Evolutionary conservation across 441 rosid species (phyloP).

Genomic region (Capsella rubella): DNA sequence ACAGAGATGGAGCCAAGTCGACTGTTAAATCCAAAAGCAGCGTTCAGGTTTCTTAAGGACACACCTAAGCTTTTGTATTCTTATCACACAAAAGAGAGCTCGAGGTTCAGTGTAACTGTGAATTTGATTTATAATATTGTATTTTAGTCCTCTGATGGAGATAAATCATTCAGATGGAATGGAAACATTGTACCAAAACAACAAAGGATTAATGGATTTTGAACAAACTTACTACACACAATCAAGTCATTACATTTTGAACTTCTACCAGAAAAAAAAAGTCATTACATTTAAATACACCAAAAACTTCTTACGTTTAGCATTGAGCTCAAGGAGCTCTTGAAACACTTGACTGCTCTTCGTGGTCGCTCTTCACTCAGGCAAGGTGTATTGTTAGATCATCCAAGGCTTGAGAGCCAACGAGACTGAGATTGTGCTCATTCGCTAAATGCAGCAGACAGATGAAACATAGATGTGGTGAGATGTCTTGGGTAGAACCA

Average conservation of each 20-base stretch:
- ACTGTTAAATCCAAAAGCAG: slow-evolving; percentile 60
- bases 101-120: neutral
- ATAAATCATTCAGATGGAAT: slow-evolving; percentile 1
- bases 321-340: neutral
- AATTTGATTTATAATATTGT: slow-evolving; percentile 10
- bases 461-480: slow-evolving; percentile 94
- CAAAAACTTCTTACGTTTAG: slow-evolving; percentile 14
- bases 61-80: neutral
- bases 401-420: slow-evolving; percentile 58
- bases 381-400: slow-evolving; percentile 68
- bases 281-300: slow-evolving; percentile 21
- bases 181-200: slow-evolving; percentile 25
- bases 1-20: slow-evolving; percentile 71
- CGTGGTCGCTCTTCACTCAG: slow-evolving; percentile 21
- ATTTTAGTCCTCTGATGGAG: slow-evolving; percentile 24
- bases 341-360: slow-evolving; percentile 19
- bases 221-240: slow-evolving; percentile 4
- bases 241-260: slow-evolving; percentile 17
- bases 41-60: slow-evolving; percentile 51
- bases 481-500: slow-evolving; percentile 62
- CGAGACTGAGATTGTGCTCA: slow-evolving; percentile 78
- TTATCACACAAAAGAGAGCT: slow-evolving; percentile 26
- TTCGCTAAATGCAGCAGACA: slow-evolving; percentile 93
- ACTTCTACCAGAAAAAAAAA: neutral
- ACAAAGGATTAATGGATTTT: slow-evolving; percentile 25